Base-by-base conservation (phyloP, 179 eudicot genomes). In the Pouteria campechiana region DNA sequence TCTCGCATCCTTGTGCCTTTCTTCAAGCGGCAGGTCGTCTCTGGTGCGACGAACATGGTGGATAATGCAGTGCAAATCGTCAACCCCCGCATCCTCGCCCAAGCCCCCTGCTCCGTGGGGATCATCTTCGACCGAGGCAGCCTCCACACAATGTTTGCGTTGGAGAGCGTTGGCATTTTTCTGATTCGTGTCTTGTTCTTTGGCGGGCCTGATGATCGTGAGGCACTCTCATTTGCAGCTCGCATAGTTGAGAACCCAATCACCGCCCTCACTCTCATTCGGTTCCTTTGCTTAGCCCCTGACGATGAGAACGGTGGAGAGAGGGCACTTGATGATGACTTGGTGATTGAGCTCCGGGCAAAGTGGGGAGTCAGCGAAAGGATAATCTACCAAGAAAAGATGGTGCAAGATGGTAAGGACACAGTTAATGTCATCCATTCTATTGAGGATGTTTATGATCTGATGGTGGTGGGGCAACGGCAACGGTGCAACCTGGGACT, bases 81-180 rank as follows among this genome's bases (percentile, higher is more conserved):
- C 7, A 76, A 76, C 68, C 73, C 68, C 35, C 65, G 63, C 12
- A 38, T 72, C 21, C 47, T 76, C 8, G 70, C 61, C 16, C 65
- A 76, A 20, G 58, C 79, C 37, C 73, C 75, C 2, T 73, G 79
- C 58, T 73, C 79, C 0, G 70, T 73, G 10, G 75, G 79, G 8
- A 73, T 69, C 55, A 69, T 71, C 1, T 65, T 71, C 3, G 77
- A 72, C 20, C 18, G 73, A 20, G 31, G 31, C 10, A 5, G 5
- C 5, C 5, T 4, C 31, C 6, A 4, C 10, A 5, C 31, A 5
- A 28, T 10, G 6, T 10, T 4, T 10, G 5, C 31, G 31, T 5
- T 10, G 6, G 10, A 4, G 31, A 28, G 10, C 31, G 6, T 10
- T 5, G 31, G 5, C 10, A 28, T 28, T 10, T 10, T 4, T 10